Evolutionary conservation across 2,329 filamentous ascomycete genomes (phyloP).

Genomic region (Fusarium anthophilum): DNA sequence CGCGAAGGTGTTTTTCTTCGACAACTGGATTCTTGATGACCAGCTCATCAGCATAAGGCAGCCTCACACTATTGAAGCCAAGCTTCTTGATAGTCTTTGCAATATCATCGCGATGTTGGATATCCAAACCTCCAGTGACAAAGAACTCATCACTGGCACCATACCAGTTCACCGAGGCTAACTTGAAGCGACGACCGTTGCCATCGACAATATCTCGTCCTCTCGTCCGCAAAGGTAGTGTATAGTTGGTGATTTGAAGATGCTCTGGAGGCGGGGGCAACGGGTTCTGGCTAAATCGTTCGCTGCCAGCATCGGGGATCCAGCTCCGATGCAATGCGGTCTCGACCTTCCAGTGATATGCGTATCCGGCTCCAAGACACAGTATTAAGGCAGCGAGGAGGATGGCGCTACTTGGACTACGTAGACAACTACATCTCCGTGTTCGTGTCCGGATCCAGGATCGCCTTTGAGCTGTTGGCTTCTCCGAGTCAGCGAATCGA

Average conservation of each 20-base stretch:
- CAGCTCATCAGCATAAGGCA: slow-evolving; percentile 76
- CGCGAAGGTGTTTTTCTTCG: slow-evolving; percentile 57
- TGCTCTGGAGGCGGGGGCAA: slow-evolving; percentile 56
- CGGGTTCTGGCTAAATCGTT: slow-evolving; percentile 59
- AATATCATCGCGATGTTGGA: slow-evolving; percentile 69
- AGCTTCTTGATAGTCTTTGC: slow-evolving; percentile 67
- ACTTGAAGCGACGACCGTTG: slow-evolving; percentile 65
- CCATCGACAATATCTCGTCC: slow-evolving; percentile 71
- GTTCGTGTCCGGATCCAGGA: not conserved
- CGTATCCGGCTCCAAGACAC: slow-evolving; percentile 44
- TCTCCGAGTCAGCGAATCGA: slow-evolving; percentile 10
- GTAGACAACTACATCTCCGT: slow-evolving; percentile 18
- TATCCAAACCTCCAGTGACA: slow-evolving; percentile 70
- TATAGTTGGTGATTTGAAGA: slow-evolving; percentile 57
- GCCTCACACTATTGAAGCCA: slow-evolving; percentile 75
- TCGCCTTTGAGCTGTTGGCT: slow-evolving; percentile 1
- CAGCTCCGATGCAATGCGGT: slow-evolving; percentile 56
- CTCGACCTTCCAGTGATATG: slow-evolving; percentile 58
- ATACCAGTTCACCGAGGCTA: slow-evolving; percentile 76
- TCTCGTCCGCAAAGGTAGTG: slow-evolving; percentile 66
- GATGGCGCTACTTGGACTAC: slow-evolving; percentile 43
- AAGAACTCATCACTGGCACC: slow-evolving; percentile 74
- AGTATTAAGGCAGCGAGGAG: slow-evolving; percentile 49
- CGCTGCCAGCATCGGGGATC: slow-evolving; percentile 58
- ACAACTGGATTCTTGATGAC: slow-evolving; percentile 68